These are phyloP conservation scores for Tuber magnatum DNA, from an alignment of 495 filamentous ascomycete genomes.

Conservation along the genomic window DNA sequence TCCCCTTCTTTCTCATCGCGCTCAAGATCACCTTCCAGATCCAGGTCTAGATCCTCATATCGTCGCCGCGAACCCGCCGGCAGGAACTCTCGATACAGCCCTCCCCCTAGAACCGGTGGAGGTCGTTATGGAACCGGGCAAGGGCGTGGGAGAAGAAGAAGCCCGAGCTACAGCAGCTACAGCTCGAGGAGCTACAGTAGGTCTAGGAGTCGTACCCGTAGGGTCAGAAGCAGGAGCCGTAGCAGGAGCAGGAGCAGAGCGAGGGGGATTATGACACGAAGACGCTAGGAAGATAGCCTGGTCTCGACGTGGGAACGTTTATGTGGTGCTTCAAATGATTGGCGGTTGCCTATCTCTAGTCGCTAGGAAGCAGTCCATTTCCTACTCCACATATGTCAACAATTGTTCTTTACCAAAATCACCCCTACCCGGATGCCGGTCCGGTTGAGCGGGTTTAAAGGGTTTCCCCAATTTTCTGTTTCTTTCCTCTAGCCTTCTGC, in stretches of 20 bases:
- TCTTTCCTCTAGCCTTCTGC: neutral
- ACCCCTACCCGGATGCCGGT: neutral
- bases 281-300: slow-evolving; percentile 12
- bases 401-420: neutral
- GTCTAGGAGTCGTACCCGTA: slow-evolving; percentile 44
- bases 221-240: slow-evolving; percentile 37
- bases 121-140: slow-evolving; percentile 45
- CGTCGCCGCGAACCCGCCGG: slow-evolving; percentile 46
- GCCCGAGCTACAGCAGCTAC: slow-evolving; percentile 58
- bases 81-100: slow-evolving; percentile 43
- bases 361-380: neutral
- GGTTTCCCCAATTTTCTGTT: neutral
- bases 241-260: slow-evolving; percentile 33
- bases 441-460: neutral
- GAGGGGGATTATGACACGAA: slow-evolving; percentile 27
- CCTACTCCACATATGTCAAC: neutral
- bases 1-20: slow-evolving; percentile 34
- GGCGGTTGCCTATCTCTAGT: neutral
- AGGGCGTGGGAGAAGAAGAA: slow-evolving; percentile 48
- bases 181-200: slow-evolving; percentile 48
- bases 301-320: neutral
- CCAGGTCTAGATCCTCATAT: slow-evolving; percentile 48
- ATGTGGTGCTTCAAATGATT: neutral
- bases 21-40: slow-evolving; percentile 26
- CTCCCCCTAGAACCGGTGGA: slow-evolving; percentile 47